phyloP scores from a whole-genome alignment of 768 basidiomycete species.

The Dictyophora rubrovolvata region DNA sequence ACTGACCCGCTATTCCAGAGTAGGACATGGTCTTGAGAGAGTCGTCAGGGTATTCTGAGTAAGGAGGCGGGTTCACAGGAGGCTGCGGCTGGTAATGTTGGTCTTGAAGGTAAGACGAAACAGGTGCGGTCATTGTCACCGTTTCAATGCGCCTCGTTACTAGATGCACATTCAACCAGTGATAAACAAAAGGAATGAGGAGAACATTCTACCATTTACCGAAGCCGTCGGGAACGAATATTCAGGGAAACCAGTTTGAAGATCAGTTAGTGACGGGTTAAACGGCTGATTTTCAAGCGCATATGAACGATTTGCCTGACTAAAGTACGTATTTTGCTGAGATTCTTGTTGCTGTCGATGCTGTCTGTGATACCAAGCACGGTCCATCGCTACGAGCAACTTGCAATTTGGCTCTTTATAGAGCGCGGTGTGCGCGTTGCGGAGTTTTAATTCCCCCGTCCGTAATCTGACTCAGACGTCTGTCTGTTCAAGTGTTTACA shows the following conservation, averaged over 20 bases:
- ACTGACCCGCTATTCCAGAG: slow-evolving; percentile 34
- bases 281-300: background rate
- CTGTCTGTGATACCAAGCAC: background rate
- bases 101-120: slow-evolving; percentile 56
- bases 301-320: background rate
- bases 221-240: background rate
- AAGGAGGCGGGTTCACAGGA: slow-evolving; percentile 41
- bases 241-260: background rate
- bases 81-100: slow-evolving; percentile 31
- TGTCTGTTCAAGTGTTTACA: background rate
- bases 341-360: background rate
- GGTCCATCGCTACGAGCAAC: background rate
- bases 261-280: background rate
- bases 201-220: background rate
- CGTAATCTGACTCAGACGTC: background rate
- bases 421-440: background rate
- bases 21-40: slow-evolving; percentile 33
- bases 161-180: slow-evolving; percentile 21
- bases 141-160: slow-evolving; percentile 57
- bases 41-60: slow-evolving; percentile 60
- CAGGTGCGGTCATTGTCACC: slow-evolving; percentile 46
- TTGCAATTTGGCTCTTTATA: background rate
- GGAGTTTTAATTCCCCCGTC: background rate
- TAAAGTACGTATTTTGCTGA: background rate
- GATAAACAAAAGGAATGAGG: slow-evolving; percentile 2